These are phyloP conservation scores for Pyrenochaeta sp. DNA, from an alignment of 2,329 filamentous ascomycete genomes.

Conservation along the genomic window DNA sequence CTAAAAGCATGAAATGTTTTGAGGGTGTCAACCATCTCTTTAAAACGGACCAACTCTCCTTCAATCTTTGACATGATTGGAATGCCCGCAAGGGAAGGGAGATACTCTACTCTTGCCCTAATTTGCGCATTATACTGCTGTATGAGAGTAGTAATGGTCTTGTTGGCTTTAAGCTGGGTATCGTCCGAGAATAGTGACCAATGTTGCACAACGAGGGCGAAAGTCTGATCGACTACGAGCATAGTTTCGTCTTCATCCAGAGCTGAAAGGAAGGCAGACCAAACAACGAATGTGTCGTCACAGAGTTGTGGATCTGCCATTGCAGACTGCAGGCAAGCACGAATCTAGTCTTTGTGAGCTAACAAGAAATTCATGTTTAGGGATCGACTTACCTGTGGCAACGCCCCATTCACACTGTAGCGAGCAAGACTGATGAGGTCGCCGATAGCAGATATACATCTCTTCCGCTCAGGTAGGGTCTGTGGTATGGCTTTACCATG, in stretches of 20 bases:
- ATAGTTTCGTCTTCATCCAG: conserved; percentile 79
- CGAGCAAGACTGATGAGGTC: conserved; percentile 85
- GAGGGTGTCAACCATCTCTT: conserved; percentile 70
- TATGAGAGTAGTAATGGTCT: conserved; percentile 72
- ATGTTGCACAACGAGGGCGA: conserved; percentile 84
- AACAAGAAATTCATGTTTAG: background rate
- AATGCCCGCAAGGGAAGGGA: conserved; percentile 81
- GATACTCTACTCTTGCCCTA: conserved; percentile 71
- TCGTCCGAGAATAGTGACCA: conserved; percentile 74
- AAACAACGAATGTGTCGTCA: conserved; percentile 81
- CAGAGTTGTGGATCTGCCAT: conserved; percentile 79
- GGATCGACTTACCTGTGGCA: conserved; percentile 77
- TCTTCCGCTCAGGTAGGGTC: conserved; percentile 72
- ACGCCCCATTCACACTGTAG: conserved; percentile 75
- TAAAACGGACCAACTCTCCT: conserved; percentile 69
- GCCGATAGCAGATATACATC: conserved; percentile 82
- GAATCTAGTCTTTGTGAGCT: conserved; percentile 68
- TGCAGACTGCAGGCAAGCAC: conserved; percentile 88
- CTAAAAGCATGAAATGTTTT: conserved; percentile 76
- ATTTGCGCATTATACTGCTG: conserved; percentile 69
- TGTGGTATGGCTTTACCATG: conserved; percentile 55
- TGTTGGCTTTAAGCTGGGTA: conserved; percentile 67
- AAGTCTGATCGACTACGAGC: conserved; percentile 83
- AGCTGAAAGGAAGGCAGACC: conserved; percentile 78
- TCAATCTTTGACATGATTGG: conserved; percentile 74